phyloP scores from a whole-genome alignment of 768 basidiomycete species.

The Phallus indusiatus region DNA sequence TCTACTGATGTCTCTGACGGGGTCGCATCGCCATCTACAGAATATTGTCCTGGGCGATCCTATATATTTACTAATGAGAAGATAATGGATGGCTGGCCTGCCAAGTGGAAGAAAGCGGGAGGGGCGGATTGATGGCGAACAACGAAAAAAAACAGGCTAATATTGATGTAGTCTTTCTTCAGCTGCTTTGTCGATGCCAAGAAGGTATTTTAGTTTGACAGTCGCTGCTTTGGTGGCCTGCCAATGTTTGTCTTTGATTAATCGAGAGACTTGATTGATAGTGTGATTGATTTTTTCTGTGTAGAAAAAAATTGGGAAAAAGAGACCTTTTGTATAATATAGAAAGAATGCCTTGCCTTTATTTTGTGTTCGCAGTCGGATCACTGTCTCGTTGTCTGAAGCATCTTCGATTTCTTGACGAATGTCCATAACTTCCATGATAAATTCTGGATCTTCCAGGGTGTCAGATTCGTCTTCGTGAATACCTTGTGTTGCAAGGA shows the following conservation, averaged over 20 bases:
- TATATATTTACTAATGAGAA: slow-evolving; percentile 80
- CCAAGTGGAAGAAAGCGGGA: not conserved
- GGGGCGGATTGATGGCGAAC: not conserved
- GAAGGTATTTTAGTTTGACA: slow-evolving; percentile 66
- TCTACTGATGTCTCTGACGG: slow-evolving; percentile 86
- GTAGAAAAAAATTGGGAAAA: not conserved
- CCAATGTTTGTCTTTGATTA: slow-evolving; percentile 36
- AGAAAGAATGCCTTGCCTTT: slow-evolving; percentile 34
- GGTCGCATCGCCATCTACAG: slow-evolving; percentile 86
- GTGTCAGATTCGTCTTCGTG: slow-evolving; percentile 61
- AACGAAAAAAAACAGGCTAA: not conserved
- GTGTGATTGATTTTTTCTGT: slow-evolving; percentile 46
- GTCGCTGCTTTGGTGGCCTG: slow-evolving; percentile 43
- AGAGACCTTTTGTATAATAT: not conserved
- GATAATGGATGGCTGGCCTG: slow-evolving; percentile 30
- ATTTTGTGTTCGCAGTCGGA: slow-evolving; percentile 44
- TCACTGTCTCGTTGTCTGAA: slow-evolving; percentile 37
- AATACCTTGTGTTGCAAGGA: slow-evolving; percentile 54
- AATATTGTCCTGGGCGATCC: slow-evolving; percentile 90
- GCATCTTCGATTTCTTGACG: slow-evolving; percentile 71
- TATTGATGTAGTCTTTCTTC: slow-evolving; percentile 13
- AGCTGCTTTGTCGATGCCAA: slow-evolving; percentile 50
- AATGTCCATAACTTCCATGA: slow-evolving; percentile 70
- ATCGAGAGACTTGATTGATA: slow-evolving; percentile 20
- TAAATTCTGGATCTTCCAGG: slow-evolving; percentile 57